These are phyloP conservation scores for Sphaerosporella brunnea DNA, from an alignment of 495 filamentous ascomycete genomes.

Conservation along the genomic window DNA sequence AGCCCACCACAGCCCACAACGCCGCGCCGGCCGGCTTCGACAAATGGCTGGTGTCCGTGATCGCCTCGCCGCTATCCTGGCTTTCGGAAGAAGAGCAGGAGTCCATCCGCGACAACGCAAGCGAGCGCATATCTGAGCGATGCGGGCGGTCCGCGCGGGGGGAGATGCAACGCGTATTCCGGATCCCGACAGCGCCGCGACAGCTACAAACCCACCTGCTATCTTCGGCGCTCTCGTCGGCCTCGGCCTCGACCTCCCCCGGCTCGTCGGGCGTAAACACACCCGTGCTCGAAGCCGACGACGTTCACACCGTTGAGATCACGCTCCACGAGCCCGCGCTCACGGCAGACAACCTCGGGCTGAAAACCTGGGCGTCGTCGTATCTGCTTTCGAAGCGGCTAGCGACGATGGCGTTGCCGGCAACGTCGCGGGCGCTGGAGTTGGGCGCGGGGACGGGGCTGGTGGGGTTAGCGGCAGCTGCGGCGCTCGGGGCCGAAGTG, in stretches of 20 bases:
- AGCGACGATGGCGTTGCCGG: constrained; percentile 6
- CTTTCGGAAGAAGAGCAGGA: constrained; percentile 54
- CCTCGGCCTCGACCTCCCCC: constrained; percentile 9
- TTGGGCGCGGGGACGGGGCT: constrained; percentile 49
- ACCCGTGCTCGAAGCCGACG: background rate
- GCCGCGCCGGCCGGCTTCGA: background rate
- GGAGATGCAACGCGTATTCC: constrained; percentile 56
- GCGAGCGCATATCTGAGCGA: constrained; percentile 58
- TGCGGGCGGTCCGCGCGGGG: constrained; percentile 71
- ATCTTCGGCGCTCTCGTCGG: background rate
- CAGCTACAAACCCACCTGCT: background rate
- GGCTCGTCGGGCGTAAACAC: background rate
- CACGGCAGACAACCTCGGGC: constrained; percentile 70
- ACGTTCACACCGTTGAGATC: constrained; percentile 29
- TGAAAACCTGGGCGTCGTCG: constrained; percentile 84
- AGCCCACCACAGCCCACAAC: background rate
- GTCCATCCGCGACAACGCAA: constrained; percentile 60
- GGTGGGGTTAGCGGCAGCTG: constrained; percentile 37
- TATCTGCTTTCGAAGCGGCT: constrained; percentile 71
- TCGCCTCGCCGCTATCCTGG: constrained; percentile 59
- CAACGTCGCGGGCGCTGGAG: constrained; percentile 32
- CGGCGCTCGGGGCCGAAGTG: constrained; percentile 25
- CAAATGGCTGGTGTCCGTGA: constrained; percentile 46
- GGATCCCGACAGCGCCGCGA: constrained; percentile 35
- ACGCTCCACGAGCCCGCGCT: constrained; percentile 70